Base-by-base conservation (phyloP, 2,329 filamentous ascomycete genomes). In the Sporothrix mexicana region DNA sequence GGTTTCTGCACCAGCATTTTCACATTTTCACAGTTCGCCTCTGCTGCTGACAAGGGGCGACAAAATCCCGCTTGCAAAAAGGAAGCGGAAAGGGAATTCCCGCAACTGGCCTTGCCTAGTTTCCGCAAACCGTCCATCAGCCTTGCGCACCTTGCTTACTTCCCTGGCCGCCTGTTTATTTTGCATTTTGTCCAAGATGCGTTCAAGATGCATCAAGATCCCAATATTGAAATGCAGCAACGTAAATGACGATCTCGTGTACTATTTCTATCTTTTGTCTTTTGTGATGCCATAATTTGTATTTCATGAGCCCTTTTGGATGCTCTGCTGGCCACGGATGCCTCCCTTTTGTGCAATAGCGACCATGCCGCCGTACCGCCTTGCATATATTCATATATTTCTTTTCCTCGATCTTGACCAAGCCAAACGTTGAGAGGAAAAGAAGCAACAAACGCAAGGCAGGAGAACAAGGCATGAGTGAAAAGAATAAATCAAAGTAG, bases 401-500 rank as follows among this genome's bases (percentile, higher is more conserved):
- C 20, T 23, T 10, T 41, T 8, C 36, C 57, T 61, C 15, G 10
- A 10, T 61, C 30, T n/a, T 41, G 57, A 61, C 30, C 30, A 15
- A 41, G 17, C 55, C 30, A 61, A 61, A 36, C 25, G 15, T 3
- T 36, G 17, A 17, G 23, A 8, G 25, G 23, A 8, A 23, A 30
- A 69, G 30, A 20, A 4, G 45, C 20, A 43, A 9, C 17, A 23
- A 15, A 36, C 12, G 23, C 57, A 30, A 25, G 9, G 51, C 20
- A 55, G 2, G 30, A 36, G 30, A 36, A 5, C 30, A 36, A 36
- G 30, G 5, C 20, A 25, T 23, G 51, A 61, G 13, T 13, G 17
- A 41, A 25, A 30, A 55, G 41, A 69, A 45, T n/a, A 57, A 17
- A 66, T 47, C n/a, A 66, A 47, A 17, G 47, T 47, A 66, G 57